phyloP scores from a whole-genome alignment of 805 yeast genomes.

The Ogataea pignaliae region DNA sequence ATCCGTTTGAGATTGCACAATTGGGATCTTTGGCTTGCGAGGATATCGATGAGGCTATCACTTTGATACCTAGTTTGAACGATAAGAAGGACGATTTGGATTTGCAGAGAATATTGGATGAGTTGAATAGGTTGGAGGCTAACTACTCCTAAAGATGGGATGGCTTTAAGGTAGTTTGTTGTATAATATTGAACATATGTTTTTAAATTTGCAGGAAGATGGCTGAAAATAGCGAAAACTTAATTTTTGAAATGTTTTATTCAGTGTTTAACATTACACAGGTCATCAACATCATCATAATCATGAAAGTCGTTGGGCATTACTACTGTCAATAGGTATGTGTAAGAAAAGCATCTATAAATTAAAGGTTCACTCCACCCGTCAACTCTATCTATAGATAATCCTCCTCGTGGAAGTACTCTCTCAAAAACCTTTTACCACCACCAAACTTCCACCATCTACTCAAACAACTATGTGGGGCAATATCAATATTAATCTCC shows the following conservation, averaged over 20 bases:
- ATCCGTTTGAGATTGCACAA: conserved; percentile 95
- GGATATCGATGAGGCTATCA: conserved; percentile 94
- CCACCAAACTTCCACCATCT: conserved; percentile 75
- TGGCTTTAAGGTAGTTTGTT: too few relatives aligned
- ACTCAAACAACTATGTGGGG: conserved; percentile 56
- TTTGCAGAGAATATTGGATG: conserved; percentile 80
- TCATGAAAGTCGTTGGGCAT: too few relatives aligned
- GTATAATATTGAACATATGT: conserved; percentile 11
- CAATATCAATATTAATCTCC: conserved; percentile 38
- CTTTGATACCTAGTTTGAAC: conserved; percentile 82
- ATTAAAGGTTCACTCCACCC: too few relatives aligned
- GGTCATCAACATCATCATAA: too few relatives aligned
- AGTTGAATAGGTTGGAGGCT: conserved; percentile 66
- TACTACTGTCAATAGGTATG: too few relatives aligned
- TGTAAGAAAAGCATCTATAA: too few relatives aligned
- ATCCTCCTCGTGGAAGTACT: conserved; percentile 29
- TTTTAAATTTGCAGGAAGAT: not conserved
- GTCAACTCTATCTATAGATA: conserved; percentile 8
- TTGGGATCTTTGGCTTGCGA: conserved; percentile 84
- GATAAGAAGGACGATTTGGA: conserved; percentile 83
- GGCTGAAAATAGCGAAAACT: not conserved
- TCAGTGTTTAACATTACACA: too few relatives aligned
- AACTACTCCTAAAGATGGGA: conserved; percentile 23
- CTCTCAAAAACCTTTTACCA: conserved; percentile 54
- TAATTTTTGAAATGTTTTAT: too few relatives aligned